phyloP scores from a whole-genome alignment of 108 stramenopile species.

The Pelagomonas calceolata region DNA sequence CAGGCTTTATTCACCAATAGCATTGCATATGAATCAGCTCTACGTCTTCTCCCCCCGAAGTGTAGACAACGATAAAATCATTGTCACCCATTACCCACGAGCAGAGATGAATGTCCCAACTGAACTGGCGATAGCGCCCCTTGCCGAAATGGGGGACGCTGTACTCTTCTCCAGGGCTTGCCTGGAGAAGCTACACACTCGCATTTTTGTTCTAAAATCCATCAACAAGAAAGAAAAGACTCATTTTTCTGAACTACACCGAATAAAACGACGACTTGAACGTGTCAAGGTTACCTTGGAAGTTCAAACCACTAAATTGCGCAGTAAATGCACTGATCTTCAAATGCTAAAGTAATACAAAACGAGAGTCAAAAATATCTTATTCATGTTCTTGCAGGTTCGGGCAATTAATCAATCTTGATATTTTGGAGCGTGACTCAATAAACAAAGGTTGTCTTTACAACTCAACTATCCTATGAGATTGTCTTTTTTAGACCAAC shows the following conservation, averaged over 20 bases:
- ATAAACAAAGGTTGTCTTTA: no score
- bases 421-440: conserved; percentile 31
- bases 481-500: background rate
- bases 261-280: conserved; percentile 14
- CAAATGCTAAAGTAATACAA: conserved; percentile 37
- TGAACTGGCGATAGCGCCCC: background rate
- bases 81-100: background rate
- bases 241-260: conserved; percentile 23
- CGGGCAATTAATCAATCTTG: conserved; percentile 46
- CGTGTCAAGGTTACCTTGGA: conserved; percentile 7
- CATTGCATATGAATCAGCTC: conserved; percentile 18
- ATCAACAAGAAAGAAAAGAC: conserved; percentile 20
- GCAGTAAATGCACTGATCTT: conserved; percentile 31
- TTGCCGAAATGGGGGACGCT: conserved; percentile 1
- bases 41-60: background rate
- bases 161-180: conserved; percentile 5
- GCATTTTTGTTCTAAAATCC: conserved; percentile 8
- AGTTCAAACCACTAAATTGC: conserved; percentile 6
- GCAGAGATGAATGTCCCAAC: background rate
- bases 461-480: no score
- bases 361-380: no score
- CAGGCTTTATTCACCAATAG: conserved; percentile 4
- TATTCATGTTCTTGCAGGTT: conserved; percentile 10
- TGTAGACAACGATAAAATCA: background rate
- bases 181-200: conserved; percentile 3